These are phyloP conservation scores for Pilaira anomala DNA, from an alignment of 192 early-diverging fungal genomes.

Conservation along the genomic window DNA sequence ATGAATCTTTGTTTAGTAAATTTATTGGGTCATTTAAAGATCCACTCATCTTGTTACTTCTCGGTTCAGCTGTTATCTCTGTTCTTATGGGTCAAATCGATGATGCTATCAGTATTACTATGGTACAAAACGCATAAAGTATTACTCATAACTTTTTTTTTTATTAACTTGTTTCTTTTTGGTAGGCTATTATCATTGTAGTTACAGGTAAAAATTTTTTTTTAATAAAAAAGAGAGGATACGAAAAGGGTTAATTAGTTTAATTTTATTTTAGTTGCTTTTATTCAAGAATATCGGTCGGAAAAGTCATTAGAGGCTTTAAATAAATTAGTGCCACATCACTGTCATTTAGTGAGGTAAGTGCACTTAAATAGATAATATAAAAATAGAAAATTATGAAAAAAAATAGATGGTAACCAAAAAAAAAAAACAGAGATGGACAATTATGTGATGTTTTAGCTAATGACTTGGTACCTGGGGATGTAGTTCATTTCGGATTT, in stretches of 20 bases:
- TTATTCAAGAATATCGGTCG: conserved; percentile 85
- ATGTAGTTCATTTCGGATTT: conserved; percentile 79
- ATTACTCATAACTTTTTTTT: background rate
- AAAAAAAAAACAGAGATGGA: conserved; percentile 48
- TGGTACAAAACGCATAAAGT: conserved; percentile 41
- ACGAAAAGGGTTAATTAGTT: background rate
- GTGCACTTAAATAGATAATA: background rate
- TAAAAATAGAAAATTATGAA: background rate
- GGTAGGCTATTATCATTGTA: conserved; percentile 70
- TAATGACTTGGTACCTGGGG: conserved; percentile 86
- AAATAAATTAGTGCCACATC: conserved; percentile 82
- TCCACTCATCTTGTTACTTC: conserved; percentile 75
- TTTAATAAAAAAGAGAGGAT: background rate
- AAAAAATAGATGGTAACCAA: background rate
- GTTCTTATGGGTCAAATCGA: conserved; percentile 71
- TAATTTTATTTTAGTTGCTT: conserved; percentile 58
- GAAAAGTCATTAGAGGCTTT: conserved; percentile 82
- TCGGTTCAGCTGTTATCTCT: conserved; percentile 71
- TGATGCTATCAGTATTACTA: conserved; percentile 81
- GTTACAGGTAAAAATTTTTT: conserved; percentile 57
- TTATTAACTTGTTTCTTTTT: background rate
- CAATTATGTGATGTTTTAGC: conserved; percentile 60
- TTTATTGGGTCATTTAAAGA: conserved; percentile 81
- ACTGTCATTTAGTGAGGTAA: conserved; percentile 79
- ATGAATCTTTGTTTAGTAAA: conserved; percentile 64